Evolutionary conservation across 2,329 filamentous ascomycete species (phyloP), one percentile per base, ranked within the genome.

Genomic region (Penicillium sp.): DNA sequence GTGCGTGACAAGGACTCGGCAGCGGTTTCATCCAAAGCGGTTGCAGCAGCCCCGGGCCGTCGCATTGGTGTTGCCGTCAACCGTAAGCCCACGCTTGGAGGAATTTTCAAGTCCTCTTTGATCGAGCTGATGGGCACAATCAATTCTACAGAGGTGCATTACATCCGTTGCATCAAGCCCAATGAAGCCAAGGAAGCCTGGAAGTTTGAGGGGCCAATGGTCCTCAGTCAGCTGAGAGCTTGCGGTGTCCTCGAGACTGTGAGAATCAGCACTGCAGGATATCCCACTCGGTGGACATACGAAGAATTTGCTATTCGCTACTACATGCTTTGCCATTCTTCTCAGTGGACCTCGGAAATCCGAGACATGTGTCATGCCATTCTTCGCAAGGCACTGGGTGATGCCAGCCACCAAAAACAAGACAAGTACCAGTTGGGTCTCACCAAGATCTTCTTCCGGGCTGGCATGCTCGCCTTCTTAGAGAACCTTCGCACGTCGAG

Each of bases 141-240:
- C 75, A 96, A 95, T 74, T 92, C 89, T 62, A 99, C 94, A 2
- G 94, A 99, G 70, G 94, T 97, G 18, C 94, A 99, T 74, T 99
- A 99, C 74, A 99, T 99, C 69, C 87, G 94, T 63, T 99, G 94
- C 73, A 97, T 99, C 76, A 99, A 99, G 77, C 94, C 94, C 29
- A 99, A 99, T 70, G 94, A 99, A 75, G 90, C 85, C 46, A 99
- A 99, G 75, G 89, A 89, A 67, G 85, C 94, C 0, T 99, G 94
- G 94, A 93, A 95, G 66, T 99, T 97, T 57, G 94, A 99, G 70
- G 94, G 94, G 0, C 94, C 95, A 3, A 99, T 99, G 94, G 94
- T 99, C 62, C 82, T 99, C 56, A 96, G 90, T 74, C 94, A 99
- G 74, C 80, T 99, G 65, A 87, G 95, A 74, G 94, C 94, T 75